Evolutionary conservation across 2,329 filamentous ascomycete species (phyloP).

Genomic region (Aspergillus sp.): DNA sequence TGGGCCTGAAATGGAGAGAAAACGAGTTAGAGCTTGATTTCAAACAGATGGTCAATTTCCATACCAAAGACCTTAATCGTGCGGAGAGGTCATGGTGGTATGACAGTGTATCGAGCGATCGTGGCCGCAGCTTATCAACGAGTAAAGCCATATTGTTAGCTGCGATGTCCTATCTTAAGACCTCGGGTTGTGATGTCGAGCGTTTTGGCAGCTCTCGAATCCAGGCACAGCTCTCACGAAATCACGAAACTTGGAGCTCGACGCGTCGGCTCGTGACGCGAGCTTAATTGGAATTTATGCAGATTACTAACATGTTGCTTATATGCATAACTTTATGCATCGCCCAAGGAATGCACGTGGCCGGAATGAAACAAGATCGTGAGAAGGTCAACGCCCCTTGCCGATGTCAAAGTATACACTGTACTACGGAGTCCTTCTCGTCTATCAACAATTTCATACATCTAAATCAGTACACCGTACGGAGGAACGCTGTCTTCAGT

Average conservation of each 20-base stretch:
- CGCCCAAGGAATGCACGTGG: neutral
- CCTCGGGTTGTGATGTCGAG: neutral
- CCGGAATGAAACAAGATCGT: neutral
- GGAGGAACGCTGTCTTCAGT: no score
- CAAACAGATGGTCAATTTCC: neutral
- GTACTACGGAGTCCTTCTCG: neutral
- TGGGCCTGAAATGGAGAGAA: slow-evolving; percentile 64
- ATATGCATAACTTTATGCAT: slow-evolving; percentile 27
- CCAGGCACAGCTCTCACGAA: slow-evolving; percentile 3
- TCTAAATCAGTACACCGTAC: no score
- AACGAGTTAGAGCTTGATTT: neutral
- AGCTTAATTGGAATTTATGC: slow-evolving; percentile 30
- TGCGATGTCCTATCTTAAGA: neutral
- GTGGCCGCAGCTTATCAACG: slow-evolving; percentile 62
- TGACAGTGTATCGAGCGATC: slow-evolving; percentile 60
- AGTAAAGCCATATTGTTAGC: slow-evolving; percentile 58
- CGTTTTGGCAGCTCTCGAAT: neutral
- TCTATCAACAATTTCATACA: no score
- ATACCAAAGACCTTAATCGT: slow-evolving; percentile 79
- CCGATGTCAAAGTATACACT: neutral
- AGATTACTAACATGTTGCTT: slow-evolving; percentile 19
- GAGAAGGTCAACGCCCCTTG: neutral
- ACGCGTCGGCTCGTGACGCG: slow-evolving; percentile 39
- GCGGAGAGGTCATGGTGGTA: slow-evolving; percentile 90
- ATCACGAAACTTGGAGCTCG: slow-evolving; percentile 11